Conservation (phyloP, 2,329 filamentous ascomycete species). For the Aureobasidium pullulans region DNA sequence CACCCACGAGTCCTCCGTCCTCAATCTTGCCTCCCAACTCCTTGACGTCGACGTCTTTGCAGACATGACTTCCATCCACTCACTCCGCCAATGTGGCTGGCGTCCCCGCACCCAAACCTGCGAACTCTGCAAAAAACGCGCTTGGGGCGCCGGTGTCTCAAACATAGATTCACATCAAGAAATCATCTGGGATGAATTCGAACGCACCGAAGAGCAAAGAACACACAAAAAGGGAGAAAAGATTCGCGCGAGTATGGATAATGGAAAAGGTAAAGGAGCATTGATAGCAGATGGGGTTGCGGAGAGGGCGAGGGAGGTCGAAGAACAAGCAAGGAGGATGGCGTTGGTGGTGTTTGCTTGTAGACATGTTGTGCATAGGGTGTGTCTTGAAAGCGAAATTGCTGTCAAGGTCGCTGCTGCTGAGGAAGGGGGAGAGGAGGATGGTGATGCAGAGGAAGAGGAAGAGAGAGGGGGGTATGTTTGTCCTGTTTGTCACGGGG, state of each 20-base stretch:
- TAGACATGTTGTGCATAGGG: constrained; percentile 62
- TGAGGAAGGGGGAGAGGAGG: background rate
- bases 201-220: constrained; percentile 26
- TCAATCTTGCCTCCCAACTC: constrained; percentile 76
- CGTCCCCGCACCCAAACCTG: constrained; percentile 78
- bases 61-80: constrained; percentile 66
- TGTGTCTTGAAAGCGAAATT: constrained; percentile 51
- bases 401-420: background rate
- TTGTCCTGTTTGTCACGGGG: constrained; percentile 6
- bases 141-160: constrained; percentile 78
- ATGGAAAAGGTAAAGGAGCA: constrained; percentile 38
- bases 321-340: constrained; percentile 36
- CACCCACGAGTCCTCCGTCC: constrained; percentile 85
- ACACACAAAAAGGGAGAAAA: constrained; percentile 18
- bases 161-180: constrained; percentile 56
- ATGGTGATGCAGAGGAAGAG: background rate
- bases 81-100: constrained; percentile 79
- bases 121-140: constrained; percentile 71
- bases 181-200: constrained; percentile 18
- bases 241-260: constrained; percentile 23
- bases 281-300: constrained; percentile 31
- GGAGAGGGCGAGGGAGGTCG: constrained; percentile 28
- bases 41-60: constrained; percentile 84
- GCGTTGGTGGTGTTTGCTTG: constrained; percentile 61
- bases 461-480: background rate